Evolutionary conservation across 1,139 yeast species (phyloP).

Genomic region (Yamadazyma songkhlaensis): DNA sequence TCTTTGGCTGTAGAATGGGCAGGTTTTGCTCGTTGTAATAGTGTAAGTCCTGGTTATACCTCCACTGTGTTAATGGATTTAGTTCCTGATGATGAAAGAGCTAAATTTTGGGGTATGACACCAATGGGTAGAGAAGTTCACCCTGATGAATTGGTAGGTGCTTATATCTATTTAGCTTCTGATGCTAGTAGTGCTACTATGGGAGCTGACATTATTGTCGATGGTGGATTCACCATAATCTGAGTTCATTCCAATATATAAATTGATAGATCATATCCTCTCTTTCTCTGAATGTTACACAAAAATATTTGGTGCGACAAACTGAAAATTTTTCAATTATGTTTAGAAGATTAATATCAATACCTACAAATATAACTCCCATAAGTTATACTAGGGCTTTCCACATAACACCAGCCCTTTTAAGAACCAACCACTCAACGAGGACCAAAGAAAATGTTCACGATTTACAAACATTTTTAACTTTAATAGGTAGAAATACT

Average conservation of each 20-base stretch:
- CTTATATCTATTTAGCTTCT: slow-evolving; percentile 38
- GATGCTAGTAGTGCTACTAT: slow-evolving; percentile 43
- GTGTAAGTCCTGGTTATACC: slow-evolving; percentile 60
- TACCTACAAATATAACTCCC: slow-evolving; percentile 3
- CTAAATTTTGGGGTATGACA: slow-evolving; percentile 36
- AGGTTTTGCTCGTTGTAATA: slow-evolving; percentile 52
- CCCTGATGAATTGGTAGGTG: slow-evolving; percentile 42
- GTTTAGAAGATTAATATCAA: slow-evolving; percentile 6
- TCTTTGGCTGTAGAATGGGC: slow-evolving; percentile 58
- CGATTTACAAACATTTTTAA: slow-evolving; percentile 70
- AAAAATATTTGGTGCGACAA: slow-evolving; percentile 1
- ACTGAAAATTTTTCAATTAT: slow-evolving; percentile 7
- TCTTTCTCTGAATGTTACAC: background rate
- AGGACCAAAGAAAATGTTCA: slow-evolving; percentile 57
- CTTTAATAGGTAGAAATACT: slow-evolving; percentile 72
- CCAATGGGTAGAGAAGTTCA: slow-evolving; percentile 41
- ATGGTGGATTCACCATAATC: slow-evolving; percentile 42
- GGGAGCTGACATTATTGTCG: slow-evolving; percentile 45
- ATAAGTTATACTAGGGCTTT: slow-evolving; percentile 8
- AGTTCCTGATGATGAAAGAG: slow-evolving; percentile 32
- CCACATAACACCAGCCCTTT: slow-evolving; percentile 15
- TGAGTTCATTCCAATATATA: slow-evolving; percentile 3
- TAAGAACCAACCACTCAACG: slow-evolving; percentile 37
- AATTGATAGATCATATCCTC: background rate
- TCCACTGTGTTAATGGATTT: slow-evolving; percentile 46